A percentile compares a stretch with the other conserved stretches of the same genome.
Conservation (phyloP, 352 stramenopile genomes). For the Globisporangium echinulatum region DNA sequence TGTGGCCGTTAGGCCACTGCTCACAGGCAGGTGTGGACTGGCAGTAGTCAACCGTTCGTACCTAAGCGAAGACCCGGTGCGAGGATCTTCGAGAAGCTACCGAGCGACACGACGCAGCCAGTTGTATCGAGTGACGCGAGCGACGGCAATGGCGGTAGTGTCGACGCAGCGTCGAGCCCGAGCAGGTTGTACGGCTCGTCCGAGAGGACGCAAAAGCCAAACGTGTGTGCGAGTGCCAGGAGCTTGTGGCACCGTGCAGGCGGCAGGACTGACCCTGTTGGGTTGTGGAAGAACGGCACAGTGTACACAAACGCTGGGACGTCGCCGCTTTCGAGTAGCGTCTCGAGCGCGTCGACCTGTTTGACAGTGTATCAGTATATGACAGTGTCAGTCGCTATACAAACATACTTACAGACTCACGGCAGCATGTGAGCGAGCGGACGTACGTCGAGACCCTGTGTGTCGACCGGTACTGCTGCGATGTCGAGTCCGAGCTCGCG, state of each 20-base stretch:
- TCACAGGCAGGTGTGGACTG: not conserved
- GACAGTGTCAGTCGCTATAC: no score
- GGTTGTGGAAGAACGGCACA: conserved; percentile 93
- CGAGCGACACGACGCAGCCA: conserved; percentile 75
- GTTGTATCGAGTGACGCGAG: conserved; percentile 63
- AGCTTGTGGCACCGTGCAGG: conserved; percentile 63
- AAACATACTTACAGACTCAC: no score
- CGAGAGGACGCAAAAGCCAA: conserved; percentile 83
- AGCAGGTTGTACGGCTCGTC: conserved; percentile 95
- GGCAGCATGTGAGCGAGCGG: no score
- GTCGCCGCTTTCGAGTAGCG: conserved; percentile 41
- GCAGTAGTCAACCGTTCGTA: conserved; percentile 15
- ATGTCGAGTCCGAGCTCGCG: conserved; percentile 81
- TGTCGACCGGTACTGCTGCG: conserved; percentile 67
- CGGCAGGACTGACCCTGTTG: conserved; percentile 78
- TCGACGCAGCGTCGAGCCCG: conserved; percentile 39
- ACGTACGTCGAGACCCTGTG: conserved; percentile 62
- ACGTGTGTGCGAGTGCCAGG: conserved; percentile 69
- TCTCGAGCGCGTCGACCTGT: conserved; percentile 67
- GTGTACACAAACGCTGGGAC: conserved; percentile 90
- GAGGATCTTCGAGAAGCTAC: conserved; percentile 95
- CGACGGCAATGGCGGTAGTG: conserved; percentile 39
- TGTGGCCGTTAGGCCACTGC: not conserved
- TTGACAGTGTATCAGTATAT: no score
- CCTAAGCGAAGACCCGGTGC: conserved; percentile 86